Conservation (phyloP, 129 eudicot species). For the Mikania micrantha region DNA sequence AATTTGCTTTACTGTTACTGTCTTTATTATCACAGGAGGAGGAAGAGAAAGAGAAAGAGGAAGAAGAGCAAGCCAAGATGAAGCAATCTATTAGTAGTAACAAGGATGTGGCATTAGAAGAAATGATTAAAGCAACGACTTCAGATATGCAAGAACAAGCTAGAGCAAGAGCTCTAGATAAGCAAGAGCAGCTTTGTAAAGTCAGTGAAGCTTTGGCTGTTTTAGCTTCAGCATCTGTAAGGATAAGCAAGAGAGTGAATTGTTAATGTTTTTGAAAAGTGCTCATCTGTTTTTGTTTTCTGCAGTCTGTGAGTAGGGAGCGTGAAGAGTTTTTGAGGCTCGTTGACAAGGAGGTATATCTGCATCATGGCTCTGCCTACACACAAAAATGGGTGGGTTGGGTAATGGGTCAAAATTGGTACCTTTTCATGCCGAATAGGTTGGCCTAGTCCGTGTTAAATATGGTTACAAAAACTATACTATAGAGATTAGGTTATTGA, state of each 20-base stretch:
- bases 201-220: constrained; percentile 96
- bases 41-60: constrained; percentile 82
- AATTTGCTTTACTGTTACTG: constrained; percentile 2
- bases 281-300: constrained; percentile 8
- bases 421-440: not conserved
- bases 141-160: constrained; percentile 64
- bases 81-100: constrained; percentile 42
- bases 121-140: constrained; percentile 64
- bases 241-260: constrained; percentile 29
- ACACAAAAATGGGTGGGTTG: not conserved
- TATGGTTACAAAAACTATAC: not conserved
- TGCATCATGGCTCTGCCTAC: not conserved
- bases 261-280: not conserved
- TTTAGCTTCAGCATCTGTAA: constrained; percentile 93
- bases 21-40: constrained; percentile 53
- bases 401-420: not conserved
- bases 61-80: constrained; percentile 68
- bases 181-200: constrained; percentile 87
- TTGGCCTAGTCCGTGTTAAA: not conserved
- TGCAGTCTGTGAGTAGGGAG: constrained; percentile 95
- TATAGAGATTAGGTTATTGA: no score
- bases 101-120: constrained; percentile 79
- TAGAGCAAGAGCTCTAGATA: constrained; percentile 55
- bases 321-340: constrained; percentile 95
- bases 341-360: constrained; percentile 80